A percentile compares a stretch with the other conserved stretches of the same genome.
These are phyloP conservation scores for Pelargonium myrrhifolium DNA, from an alignment of 441 rosid genomes.

Conservation along the genomic window DNA sequence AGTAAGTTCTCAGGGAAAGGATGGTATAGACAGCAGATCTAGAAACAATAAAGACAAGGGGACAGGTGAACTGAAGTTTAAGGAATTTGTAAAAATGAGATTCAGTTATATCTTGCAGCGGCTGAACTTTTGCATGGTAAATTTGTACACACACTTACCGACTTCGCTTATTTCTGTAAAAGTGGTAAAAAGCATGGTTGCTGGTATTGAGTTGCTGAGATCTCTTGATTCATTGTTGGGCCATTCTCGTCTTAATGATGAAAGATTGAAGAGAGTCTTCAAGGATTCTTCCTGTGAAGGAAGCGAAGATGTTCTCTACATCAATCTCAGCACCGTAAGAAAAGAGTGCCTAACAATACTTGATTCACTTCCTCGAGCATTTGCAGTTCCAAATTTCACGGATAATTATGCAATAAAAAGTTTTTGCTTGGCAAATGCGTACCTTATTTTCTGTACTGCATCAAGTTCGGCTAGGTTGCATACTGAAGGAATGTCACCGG, in stretches of 20 bases:
- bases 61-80: background rate
- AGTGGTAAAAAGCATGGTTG: background rate
- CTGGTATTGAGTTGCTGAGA: background rate
- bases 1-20: background rate
- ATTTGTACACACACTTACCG: background rate
- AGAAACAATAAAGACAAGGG: background rate
- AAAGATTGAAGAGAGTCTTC: background rate
- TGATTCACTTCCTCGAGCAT: constrained; percentile 3
- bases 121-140: constrained; percentile 2
- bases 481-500: constrained; percentile 3
- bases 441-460: constrained; percentile 17
- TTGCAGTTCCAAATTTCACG: background rate
- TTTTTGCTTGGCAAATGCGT: constrained; percentile 13
- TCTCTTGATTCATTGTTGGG: background rate
- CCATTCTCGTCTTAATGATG: background rate
- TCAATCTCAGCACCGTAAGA: background rate
- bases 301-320: background rate
- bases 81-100: background rate
- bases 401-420: background rate
- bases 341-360: constrained; percentile 5
- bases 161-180: background rate
- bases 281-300: background rate
- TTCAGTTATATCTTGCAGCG: background rate
- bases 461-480: constrained; percentile 13
- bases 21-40: too few relatives aligned